Evolutionary conservation across 805 yeast genomes (phyloP).

Genomic region (Helenozyma rhizophorensis): DNA sequence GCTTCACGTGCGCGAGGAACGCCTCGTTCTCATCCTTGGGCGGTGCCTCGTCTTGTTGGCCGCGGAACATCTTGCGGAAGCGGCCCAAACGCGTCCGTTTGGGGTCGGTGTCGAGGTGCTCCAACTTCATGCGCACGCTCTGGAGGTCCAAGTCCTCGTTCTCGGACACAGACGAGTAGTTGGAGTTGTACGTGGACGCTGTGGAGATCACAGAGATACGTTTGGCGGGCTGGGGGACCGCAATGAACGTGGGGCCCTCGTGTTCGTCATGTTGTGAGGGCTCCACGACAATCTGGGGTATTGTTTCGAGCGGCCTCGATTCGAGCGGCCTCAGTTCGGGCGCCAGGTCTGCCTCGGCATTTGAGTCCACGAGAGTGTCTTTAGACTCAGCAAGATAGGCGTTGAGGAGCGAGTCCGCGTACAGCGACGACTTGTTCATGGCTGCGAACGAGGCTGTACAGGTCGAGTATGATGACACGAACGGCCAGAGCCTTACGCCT

Average conservation of each 20-base stretch:
- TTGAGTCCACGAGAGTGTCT: not conserved
- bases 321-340: not conserved
- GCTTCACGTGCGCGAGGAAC: constrained; percentile 5
- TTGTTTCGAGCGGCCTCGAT: too few species aligned
- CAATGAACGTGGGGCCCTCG: not conserved
- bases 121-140: constrained; percentile 9
- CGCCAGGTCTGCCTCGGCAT: not conserved
- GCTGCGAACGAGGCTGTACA: too few species aligned
- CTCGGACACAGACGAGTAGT: constrained; percentile 6
- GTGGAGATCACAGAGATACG: not conserved
- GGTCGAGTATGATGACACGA: too few species aligned
- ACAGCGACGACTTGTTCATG: too few species aligned
- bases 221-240: not conserved
- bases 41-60: constrained; percentile 1
- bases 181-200: constrained; percentile 4
- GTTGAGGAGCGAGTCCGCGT: constrained; percentile 7
- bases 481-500: too few species aligned
- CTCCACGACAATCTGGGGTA: too few species aligned
- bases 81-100: too few species aligned
- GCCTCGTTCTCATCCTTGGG: constrained; percentile 7
- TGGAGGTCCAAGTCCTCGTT: constrained; percentile 13
- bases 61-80: not conserved
- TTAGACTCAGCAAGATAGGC: constrained; percentile 6
- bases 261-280: not conserved
- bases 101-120: not conserved